A percentile compares a stretch with the other conserved stretches of the same genome.
phyloP scores from a whole-genome alignment of 2,329 filamentous ascomycete genomes.

The Pyrenophora seminiperda region DNA sequence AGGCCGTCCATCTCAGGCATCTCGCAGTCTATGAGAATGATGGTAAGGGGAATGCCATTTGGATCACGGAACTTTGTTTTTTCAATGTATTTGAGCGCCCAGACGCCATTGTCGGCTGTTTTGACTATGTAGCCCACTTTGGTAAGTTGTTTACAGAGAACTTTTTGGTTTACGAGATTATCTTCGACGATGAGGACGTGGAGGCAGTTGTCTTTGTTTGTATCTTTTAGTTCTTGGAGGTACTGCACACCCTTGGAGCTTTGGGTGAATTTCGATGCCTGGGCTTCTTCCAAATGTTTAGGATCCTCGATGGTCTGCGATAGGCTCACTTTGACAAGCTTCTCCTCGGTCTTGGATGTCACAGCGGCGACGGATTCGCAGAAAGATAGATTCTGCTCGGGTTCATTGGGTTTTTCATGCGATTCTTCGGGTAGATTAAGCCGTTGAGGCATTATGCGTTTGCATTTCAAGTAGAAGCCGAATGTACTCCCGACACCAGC shows the following conservation, averaged over 20 bases:
- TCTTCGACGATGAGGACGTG: slow-evolving; percentile 46
- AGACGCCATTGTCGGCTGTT: slow-evolving; percentile 43
- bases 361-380: background rate
- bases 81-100: slow-evolving; percentile 34
- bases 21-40: slow-evolving; percentile 47
- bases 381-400: background rate
- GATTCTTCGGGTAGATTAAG: slow-evolving; percentile 2
- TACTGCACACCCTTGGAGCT: no score
- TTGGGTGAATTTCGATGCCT: no score
- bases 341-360: background rate
- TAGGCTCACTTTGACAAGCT: background rate
- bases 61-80: slow-evolving; percentile 23
- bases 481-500: slow-evolving; percentile 42
- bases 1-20: slow-evolving; percentile 50
- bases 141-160: slow-evolving; percentile 40
- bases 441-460: slow-evolving; percentile 15
- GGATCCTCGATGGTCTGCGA: background rate
- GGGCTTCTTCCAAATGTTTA: no score
- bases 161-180: slow-evolving; percentile 46
- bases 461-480: slow-evolving; percentile 42
- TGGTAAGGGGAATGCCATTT: slow-evolving; percentile 27
- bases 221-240: background rate
- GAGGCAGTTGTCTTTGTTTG: slow-evolving; percentile 12
- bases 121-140: slow-evolving; percentile 37
- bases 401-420: slow-evolving; percentile 5